Percentiles rank a stretch among this genome's conserved stretches.
Conservation (phyloP, 208 protist genomes). For the Leishmania aethiopica region DNA sequence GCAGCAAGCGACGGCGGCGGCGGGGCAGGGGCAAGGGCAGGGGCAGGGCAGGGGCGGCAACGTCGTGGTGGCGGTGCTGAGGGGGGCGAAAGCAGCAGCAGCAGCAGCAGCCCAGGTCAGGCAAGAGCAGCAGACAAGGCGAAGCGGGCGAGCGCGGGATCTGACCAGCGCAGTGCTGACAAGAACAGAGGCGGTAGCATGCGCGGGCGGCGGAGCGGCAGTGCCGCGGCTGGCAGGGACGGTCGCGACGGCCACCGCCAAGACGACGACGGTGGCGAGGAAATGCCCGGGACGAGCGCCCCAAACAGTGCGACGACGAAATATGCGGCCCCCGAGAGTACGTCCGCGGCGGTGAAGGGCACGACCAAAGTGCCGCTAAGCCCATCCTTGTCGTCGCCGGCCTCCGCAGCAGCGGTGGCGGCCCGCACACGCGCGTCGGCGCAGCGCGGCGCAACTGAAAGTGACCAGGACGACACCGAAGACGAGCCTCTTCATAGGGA, state of each 20-base stretch:
- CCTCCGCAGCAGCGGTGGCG: not conserved
- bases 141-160: not conserved
- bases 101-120: not conserved
- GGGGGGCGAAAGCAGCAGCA: not conserved
- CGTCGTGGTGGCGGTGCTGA: not conserved
- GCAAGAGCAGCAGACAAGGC: not conserved
- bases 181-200: not conserved
- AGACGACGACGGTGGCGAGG: not conserved
- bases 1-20: slow-evolving; percentile 19
- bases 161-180: not conserved
- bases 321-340: too few relatives aligned
- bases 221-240: not conserved
- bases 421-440: not conserved
- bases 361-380: too few relatives aligned
- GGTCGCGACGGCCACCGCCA: not conserved
- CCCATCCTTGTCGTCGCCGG: too few relatives aligned
- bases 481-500: not conserved
- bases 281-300: not conserved
- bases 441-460: not conserved
- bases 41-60: not conserved
- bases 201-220: not conserved
- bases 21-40: too few relatives aligned
- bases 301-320: not conserved
- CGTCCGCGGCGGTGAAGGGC: too few relatives aligned
- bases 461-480: not conserved